phyloP scores from a whole-genome alignment of 768 basidiomycete genomes.

The Serendipita sp. region DNA sequence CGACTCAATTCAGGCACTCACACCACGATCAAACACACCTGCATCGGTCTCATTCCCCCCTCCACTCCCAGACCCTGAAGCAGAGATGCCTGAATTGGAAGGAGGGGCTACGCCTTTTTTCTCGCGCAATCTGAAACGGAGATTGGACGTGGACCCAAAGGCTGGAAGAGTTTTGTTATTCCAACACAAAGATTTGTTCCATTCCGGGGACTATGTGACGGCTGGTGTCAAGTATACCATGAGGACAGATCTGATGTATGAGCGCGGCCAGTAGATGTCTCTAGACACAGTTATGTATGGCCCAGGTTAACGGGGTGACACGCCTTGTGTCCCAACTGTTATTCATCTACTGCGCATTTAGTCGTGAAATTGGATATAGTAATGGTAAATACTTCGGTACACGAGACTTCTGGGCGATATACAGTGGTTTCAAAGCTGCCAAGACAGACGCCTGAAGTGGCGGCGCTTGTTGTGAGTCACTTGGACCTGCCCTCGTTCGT shows the following conservation, averaged over 20 bases:
- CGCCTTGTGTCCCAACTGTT: too few relatives aligned
- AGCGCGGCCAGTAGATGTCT: neutral
- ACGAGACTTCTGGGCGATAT: too few relatives aligned
- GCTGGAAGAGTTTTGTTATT: slow-evolving; percentile 7
- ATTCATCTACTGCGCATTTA: too few relatives aligned
- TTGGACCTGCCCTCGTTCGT: too few relatives aligned
- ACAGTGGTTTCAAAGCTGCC: too few relatives aligned
- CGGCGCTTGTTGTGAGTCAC: too few relatives aligned
- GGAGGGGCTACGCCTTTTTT: slow-evolving; percentile 7
- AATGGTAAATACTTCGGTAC: too few relatives aligned
- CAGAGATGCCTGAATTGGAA: neutral
- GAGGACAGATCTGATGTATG: slow-evolving; percentile 8
- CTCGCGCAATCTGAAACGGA: neutral
- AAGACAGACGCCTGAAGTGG: too few relatives aligned
- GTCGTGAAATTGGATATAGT: too few relatives aligned
- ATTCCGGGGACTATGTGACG: slow-evolving; percentile 5
- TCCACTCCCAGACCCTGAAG: neutral
- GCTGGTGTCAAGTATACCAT: slow-evolving; percentile 8
- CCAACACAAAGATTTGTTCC: slow-evolving; percentile 2
- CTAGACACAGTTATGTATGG: too few relatives aligned
- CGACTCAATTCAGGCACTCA: slow-evolving; percentile 3
- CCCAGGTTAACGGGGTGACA: too few relatives aligned
- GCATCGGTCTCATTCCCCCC: neutral
- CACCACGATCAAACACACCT: neutral
- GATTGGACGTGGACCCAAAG: slow-evolving; percentile 6